Base-by-base conservation (phyloP, 768 basidiomycete genomes). In the Amanita inopinata region DNA sequence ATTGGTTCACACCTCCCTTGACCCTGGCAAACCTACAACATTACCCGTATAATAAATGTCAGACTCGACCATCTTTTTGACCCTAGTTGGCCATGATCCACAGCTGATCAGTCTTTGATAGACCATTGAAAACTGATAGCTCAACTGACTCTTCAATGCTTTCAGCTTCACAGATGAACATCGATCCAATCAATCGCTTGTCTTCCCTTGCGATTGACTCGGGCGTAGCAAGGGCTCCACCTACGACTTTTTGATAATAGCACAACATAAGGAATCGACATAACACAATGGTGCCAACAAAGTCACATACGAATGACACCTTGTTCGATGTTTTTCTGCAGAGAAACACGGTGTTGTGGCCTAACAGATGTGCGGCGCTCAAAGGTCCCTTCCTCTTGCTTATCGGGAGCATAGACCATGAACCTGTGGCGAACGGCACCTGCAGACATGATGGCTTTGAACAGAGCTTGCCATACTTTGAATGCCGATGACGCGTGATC, bases 181-280 rank as follows among this genome's bases (percentile, higher is more conserved):
- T 57, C 0, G 77, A 81, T n/a, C 77, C 80, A 25, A 78, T 59
- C 60, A 83, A 66, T 54, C 75, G 79, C 56, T 69, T 74, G 10
- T 57, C 61, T 0, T 68, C 64, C 5, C 63, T 62, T 5, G 61
- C 60, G 39, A 73, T 58, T 10, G 74, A 78, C 48, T 80, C 79
- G 3, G 80, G 78, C 1, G 71, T 75, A 28, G 79, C 53, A 46
- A 81, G 40, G 7, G 69, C 73, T 24, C 80, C 81, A 2, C 69
- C 81, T 31, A 80, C 51, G 39, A 71, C 79, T 82, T 48, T 31
- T 40, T 7, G 19, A 46, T 33, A 40, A 14, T 24, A 11, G 19
- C 25, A 32, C 35, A 19, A 4, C 11, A 20, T 24, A 30, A 9
- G 12, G 11, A 20, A n/a, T n/a, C 30, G n/a, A 38, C 38, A 23